Evolutionary conservation across 139 green algal genomes (phyloP).

Genomic region (Picochlorum sp.): DNA sequence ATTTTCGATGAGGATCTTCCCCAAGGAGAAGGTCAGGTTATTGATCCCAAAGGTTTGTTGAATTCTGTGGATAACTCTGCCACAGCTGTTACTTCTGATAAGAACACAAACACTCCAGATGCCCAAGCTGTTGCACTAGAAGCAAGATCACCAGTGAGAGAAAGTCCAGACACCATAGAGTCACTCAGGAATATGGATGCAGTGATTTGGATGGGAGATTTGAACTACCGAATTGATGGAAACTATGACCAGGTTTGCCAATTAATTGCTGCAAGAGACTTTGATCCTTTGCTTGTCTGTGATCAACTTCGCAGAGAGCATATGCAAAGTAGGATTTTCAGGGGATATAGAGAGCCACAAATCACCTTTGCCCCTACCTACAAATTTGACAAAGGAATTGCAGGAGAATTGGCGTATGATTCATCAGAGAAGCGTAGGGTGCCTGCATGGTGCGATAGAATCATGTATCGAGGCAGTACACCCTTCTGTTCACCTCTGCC

Average conservation of each 20-base stretch:
- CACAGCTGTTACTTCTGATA: too few species aligned
- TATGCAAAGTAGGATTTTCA: slow-evolving; percentile 42
- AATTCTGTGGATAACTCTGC: too few species aligned
- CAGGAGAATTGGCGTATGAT: slow-evolving; percentile 52
- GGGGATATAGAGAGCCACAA: slow-evolving; percentile 49
- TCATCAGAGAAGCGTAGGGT: slow-evolving; percentile 73
- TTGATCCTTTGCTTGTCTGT: slow-evolving; percentile 12
- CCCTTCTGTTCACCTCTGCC: too few species aligned
- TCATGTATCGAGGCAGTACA: slow-evolving; percentile 71
- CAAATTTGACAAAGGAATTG: slow-evolving; percentile 70
- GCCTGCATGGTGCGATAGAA: slow-evolving; percentile 82
- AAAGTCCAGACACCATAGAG: neutral
- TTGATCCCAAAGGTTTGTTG: too few species aligned
- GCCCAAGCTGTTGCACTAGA: neutral
- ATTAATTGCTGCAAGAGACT: slow-evolving; percentile 2
- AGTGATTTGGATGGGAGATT: slow-evolving; percentile 82
- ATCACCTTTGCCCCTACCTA: slow-evolving; percentile 87
- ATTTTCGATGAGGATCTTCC: slow-evolving; percentile 4
- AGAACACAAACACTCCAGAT: too few species aligned
- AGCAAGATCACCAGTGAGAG: neutral
- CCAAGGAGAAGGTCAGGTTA: too few species aligned
- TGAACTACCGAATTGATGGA: slow-evolving; percentile 79
- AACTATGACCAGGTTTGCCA: slow-evolving; percentile 32
- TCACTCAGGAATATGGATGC: slow-evolving; percentile 44
- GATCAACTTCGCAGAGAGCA: slow-evolving; percentile 56